Base-by-base conservation (phyloP, 306 rosid species). In the Castanopsis chinensis region DNA sequence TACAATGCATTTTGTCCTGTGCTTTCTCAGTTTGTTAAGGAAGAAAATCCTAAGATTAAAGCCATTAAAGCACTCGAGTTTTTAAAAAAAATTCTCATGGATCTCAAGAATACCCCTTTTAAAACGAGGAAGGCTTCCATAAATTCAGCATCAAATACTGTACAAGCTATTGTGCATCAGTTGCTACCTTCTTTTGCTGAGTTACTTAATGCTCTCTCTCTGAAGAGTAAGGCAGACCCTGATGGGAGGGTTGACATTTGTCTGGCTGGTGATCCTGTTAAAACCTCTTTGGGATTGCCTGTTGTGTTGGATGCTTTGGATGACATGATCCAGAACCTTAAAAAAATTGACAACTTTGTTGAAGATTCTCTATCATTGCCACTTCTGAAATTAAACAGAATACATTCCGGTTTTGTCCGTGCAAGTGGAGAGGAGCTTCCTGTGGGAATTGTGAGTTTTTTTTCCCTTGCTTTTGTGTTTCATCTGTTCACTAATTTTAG, bases 361-460 rank as follows among this genome's bases (percentile, higher is more conserved):
- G 75, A 86, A 82, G 87, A 86, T 64, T 85, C 88, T 74, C 83
- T 90, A 27, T 61, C 67, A 55, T 84, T 90, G 82, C 98, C 99
- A 17, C 82, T 91, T 81, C 88, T 91, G 75, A 95, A 83, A 93
- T 76, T 82, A 74, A 89, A 89, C 74, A 87, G 99, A 87, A 85
- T 95, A 60, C 99, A 95, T 86, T 95, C 97, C 2, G 99, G 98
- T 79, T 85, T 85, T 20, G 99, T 87, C 73, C 76, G 80, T 80
- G 95, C 97, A 61, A 95, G 91, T 77, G 94, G 96, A 19, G 99
- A 95, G 83, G 99, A 92, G 88, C 81, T 95, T 81, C 99, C 97
- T 28, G 84, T 88, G 58, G 99, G 99, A 80, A 95, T 92, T 83
- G 99, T 95, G 88, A 92, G 97, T 89, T 82, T 72, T 41, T 45